Evolutionary conservation across 2,329 filamentous ascomycete species (phyloP).

Genomic region (Epichloe gansuensis): DNA sequence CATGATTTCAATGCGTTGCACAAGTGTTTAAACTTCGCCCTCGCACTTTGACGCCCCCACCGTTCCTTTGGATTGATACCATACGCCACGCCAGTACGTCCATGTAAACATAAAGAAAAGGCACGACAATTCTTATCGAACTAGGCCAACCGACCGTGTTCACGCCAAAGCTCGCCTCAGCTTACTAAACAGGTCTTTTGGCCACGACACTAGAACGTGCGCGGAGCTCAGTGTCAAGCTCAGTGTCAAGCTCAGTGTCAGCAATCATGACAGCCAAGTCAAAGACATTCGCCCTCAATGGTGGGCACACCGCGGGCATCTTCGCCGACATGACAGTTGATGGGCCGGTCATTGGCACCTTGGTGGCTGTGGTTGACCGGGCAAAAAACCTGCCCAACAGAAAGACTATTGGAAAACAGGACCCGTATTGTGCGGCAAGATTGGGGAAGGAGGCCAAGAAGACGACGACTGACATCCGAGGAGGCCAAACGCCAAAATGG

Average conservation of each 20-base stretch:
- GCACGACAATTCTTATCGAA: neutral
- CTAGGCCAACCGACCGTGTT: neutral
- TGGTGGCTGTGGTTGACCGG: constrained; percentile 84
- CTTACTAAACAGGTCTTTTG: neutral
- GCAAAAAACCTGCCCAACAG: constrained; percentile 95
- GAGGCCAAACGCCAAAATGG: constrained; percentile 94
- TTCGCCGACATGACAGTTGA: constrained; percentile 90
- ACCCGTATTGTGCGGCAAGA: constrained; percentile 89
- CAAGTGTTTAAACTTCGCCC: neutral
- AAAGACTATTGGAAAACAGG: constrained; percentile 96
- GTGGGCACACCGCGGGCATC: constrained; percentile 78
- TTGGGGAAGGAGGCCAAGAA: constrained; percentile 96
- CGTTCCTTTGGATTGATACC: neutral
- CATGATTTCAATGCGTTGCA: neutral
- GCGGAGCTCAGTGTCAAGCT: neutral
- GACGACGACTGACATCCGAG: constrained; percentile 84
- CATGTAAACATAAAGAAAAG: constrained; percentile 9
- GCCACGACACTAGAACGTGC: neutral
- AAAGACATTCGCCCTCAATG: constrained; percentile 44
- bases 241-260: neutral
- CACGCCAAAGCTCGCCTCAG: neutral
- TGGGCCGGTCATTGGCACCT: constrained; percentile 82
- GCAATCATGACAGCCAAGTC: constrained; percentile 37
- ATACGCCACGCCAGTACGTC: constrained; percentile 1
- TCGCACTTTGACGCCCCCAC: neutral